phyloP scores from a whole-genome alignment of 768 basidiomycete genomes.

The Lentinula guzmanii region DNA sequence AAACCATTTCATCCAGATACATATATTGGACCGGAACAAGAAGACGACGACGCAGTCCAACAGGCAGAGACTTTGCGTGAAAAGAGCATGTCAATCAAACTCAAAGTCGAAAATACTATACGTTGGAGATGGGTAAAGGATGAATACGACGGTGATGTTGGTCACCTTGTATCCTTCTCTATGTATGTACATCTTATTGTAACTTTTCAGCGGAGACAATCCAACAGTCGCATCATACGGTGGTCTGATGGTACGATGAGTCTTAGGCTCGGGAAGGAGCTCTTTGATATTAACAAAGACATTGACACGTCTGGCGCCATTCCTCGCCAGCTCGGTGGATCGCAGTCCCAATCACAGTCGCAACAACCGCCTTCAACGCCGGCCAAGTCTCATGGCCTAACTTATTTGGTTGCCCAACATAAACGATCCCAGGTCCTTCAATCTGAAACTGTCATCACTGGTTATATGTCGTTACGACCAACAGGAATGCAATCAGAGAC shows the following conservation, averaged over 20 bases:
- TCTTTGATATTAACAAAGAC: conserved; percentile 84
- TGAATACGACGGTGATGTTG: conserved; percentile 66
- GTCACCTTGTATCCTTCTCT: conserved; percentile 20
- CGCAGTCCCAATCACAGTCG: conserved; percentile 36
- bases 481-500: conserved; percentile 89
- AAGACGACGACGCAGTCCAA: conserved; percentile 56
- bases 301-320: conserved; percentile 71
- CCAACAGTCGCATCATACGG: conserved; percentile 84
- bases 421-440: conserved; percentile 84
- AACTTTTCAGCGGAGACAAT: conserved; percentile 61
- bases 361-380: conserved; percentile 25
- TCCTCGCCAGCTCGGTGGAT: conserved; percentile 50
- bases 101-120: conserved; percentile 90
- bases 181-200: conserved; percentile 4
- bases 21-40: conserved; percentile 79
- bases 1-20: conserved; percentile 87
- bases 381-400: conserved; percentile 64
- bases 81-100: conserved; percentile 78
- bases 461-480: conserved; percentile 78
- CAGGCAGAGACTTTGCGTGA: conserved; percentile 60
- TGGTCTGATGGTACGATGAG: conserved; percentile 97
- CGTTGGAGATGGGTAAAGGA: conserved; percentile 94
- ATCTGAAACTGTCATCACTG: conserved; percentile 76
- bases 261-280: conserved; percentile 86
- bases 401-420: conserved; percentile 87